Evolutionary conservation across 352 stramenopile genomes (phyloP).

Genomic region (Phytophthora citrophthora): DNA sequence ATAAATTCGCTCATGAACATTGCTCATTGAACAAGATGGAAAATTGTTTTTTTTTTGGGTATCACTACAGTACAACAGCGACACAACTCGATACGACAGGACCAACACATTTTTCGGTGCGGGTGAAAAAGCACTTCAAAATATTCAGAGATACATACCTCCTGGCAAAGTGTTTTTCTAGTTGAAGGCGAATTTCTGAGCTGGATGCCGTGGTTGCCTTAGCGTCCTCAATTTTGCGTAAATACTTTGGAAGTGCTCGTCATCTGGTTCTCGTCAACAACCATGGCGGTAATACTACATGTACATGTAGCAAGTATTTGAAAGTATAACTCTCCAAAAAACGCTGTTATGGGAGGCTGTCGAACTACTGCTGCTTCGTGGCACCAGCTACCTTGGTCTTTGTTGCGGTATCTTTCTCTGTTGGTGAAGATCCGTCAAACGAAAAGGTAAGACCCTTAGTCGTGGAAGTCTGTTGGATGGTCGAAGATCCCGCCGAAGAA

Average conservation of each 20-base stretch:
- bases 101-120: neutral
- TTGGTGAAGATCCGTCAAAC: slow-evolving; percentile 22
- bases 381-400: slow-evolving; percentile 1
- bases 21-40: neutral
- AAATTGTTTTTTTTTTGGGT: neutral
- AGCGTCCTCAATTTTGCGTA: neutral
- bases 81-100: neutral
- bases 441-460: slow-evolving; percentile 22
- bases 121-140: no score
- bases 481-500: slow-evolving; percentile 2
- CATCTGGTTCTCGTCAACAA: no score
- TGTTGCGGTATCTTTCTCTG: neutral
- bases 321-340: neutral
- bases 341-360: neutral
- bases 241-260: neutral
- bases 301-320: no score
- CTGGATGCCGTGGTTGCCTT: no score
- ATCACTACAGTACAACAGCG: no score
- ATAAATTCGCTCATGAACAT: slow-evolving; percentile 13
- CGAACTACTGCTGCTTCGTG: slow-evolving; percentile 12
- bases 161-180: no score
- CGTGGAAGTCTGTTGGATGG: slow-evolving; percentile 9
- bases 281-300: no score
- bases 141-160: no score
- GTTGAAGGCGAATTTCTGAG: no score